phyloP scores from a whole-genome alignment of 192 early-diverging fungal species.

The Gonapodya sp. region DNA sequence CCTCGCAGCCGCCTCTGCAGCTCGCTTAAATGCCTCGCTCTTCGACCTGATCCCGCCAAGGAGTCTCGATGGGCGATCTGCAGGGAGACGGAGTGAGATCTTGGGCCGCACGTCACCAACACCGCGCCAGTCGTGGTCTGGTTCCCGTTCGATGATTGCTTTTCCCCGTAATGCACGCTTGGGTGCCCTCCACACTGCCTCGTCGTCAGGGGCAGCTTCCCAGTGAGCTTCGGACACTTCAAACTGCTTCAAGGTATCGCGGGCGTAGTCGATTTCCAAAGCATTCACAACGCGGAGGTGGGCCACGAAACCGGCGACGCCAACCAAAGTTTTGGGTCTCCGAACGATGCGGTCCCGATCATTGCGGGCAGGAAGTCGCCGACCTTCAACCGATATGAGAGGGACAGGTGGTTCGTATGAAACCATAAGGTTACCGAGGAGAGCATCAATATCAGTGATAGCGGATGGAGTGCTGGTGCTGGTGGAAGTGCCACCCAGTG shows the following conservation, averaged over 20 bases:
- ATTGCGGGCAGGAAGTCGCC: neutral
- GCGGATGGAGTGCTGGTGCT: neutral
- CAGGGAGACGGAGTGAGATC: neutral
- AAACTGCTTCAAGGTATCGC: neutral
- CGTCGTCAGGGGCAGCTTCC: neutral
- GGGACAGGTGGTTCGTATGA: neutral
- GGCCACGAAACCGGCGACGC: neutral
- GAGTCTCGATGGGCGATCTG: neutral
- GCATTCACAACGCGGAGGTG: neutral
- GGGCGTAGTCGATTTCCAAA: neutral
- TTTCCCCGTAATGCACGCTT: neutral
- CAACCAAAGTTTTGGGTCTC: neutral
- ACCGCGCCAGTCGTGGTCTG: neutral
- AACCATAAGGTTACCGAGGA: neutral
- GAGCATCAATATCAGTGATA: neutral
- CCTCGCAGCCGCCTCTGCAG: neutral
- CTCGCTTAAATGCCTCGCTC: neutral
- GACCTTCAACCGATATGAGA: neutral
- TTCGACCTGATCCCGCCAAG: neutral
- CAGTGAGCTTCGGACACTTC: neutral
- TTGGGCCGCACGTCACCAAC: neutral
- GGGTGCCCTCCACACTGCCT: neutral
- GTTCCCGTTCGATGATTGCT: neutral
- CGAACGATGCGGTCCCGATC: neutral
- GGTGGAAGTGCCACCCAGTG: neutral